phyloP scores from a whole-genome alignment of 2,329 filamentous ascomycete genomes.

The Arthrocladium fulminans region DNA sequence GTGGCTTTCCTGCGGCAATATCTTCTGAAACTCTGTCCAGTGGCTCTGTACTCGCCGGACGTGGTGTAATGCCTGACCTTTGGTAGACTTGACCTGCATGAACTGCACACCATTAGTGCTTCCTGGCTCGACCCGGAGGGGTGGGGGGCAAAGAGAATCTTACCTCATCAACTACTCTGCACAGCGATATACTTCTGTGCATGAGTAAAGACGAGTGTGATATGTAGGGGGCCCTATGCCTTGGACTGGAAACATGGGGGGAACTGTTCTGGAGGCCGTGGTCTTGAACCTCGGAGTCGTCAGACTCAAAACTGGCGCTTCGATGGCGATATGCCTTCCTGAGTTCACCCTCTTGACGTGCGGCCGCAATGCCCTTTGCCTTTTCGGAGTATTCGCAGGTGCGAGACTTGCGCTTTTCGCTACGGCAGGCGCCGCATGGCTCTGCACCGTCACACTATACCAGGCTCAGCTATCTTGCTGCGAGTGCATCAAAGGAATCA shows the following conservation, averaged over 20 bases:
- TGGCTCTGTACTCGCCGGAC: not conserved
- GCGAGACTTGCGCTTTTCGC: constrained; percentile 6
- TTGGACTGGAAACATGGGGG: not conserved
- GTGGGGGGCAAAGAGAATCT: not conserved
- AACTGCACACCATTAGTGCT: not conserved
- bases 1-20: not conserved
- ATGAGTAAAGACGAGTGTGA: not conserved
- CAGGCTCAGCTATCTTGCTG: not conserved
- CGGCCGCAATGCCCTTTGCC: not conserved
- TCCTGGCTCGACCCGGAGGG: not conserved
- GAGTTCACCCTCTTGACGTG: not conserved
- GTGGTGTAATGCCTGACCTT: not conserved
- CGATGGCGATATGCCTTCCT: not conserved
- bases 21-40: not conserved
- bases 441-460: constrained; percentile 3
- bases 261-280: not conserved
- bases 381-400: constrained; percentile 4
- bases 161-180: constrained; percentile 1
- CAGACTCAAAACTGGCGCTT: not conserved
- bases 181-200: not conserved
- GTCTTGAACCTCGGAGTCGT: not conserved
- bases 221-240: not conserved
- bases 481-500: not conserved
- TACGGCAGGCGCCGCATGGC: constrained; percentile 5
- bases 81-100: not conserved